Conservation (phyloP, 257 asterid genomes). For the Fraxinus excelsior region DNA sequence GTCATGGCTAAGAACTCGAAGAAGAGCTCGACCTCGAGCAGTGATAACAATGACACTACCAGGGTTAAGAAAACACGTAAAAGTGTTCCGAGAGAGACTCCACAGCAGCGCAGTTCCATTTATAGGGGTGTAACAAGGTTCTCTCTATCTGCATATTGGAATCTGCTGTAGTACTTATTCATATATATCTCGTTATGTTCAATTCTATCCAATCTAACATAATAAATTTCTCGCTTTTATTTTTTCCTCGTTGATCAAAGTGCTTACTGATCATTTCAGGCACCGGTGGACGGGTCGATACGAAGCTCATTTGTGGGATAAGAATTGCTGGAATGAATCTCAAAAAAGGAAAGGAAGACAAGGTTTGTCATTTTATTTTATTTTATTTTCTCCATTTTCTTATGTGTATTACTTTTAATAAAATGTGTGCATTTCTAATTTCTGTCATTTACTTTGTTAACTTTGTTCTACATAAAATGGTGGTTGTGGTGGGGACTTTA, state of each 20-base stretch:
- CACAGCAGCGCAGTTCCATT: constrained; percentile 81
- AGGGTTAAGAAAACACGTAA: constrained; percentile 61
- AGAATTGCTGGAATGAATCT: constrained; percentile 92
- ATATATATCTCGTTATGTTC: too few relatives aligned
- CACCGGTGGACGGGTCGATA: constrained; percentile 99
- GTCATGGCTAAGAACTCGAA: constrained; percentile 76
- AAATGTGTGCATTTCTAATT: constrained; percentile 13
- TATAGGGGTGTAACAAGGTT: constrained; percentile 93
- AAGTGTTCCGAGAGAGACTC: constrained; percentile 75
- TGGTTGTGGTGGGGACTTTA: constrained; percentile 39
- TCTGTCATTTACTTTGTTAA: neutral
- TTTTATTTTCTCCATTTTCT: neutral
- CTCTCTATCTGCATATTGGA: neutral
- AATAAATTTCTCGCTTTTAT: neutral
- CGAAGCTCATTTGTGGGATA: constrained; percentile 99
- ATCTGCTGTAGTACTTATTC: neutral
- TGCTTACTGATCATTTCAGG: constrained; percentile 37
- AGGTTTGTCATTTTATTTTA: constrained; percentile 46
- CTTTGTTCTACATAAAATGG: constrained; percentile 25
- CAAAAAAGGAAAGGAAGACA: constrained; percentile 96
- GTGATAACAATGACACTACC: neutral
- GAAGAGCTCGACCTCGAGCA: constrained; percentile 13
- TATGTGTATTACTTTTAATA: neutral
- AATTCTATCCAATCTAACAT: neutral
- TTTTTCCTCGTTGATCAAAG: neutral